Conservation (phyloP, 2,329 filamentous ascomycete species). For the Claviceps africana region DNA sequence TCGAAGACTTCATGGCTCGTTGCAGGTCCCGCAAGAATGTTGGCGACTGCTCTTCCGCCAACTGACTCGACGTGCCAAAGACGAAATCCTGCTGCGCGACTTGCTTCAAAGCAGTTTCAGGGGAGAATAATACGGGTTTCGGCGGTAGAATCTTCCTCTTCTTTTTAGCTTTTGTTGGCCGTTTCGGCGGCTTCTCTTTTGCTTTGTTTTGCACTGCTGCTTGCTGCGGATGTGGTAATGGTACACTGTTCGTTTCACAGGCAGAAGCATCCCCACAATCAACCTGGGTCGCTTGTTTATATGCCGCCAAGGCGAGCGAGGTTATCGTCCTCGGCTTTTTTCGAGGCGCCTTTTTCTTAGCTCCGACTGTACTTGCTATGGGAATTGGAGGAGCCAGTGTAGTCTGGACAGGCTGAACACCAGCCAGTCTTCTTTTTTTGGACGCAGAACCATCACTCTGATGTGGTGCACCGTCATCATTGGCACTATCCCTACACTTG, state of each 20-base stretch:
- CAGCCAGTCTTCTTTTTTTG: not conserved
- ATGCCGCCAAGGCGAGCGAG: constrained; percentile 59
- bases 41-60: constrained; percentile 60
- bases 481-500: constrained; percentile 18
- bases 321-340: constrained; percentile 70
- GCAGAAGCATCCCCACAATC: constrained; percentile 11
- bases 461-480: not conserved
- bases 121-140: constrained; percentile 49
- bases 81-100: constrained; percentile 60
- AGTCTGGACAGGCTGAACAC: constrained; percentile 3
- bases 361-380: constrained; percentile 17
- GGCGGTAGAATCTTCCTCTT: constrained; percentile 27
- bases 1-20: constrained; percentile 45
- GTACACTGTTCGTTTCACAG: not conserved
- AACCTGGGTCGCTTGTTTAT: constrained; percentile 25
- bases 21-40: constrained; percentile 49
- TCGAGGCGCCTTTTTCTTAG: constrained; percentile 40
- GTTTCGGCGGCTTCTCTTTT: constrained; percentile 21
- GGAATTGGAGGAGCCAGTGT: not conserved
- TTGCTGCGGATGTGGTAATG: constrained; percentile 7
- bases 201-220: constrained; percentile 11
- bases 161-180: constrained; percentile 14
- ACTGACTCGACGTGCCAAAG: constrained; percentile 76
- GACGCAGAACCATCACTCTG: not conserved
- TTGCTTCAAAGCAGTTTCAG: constrained; percentile 50